Percentiles rank a stretch among this genome's conserved stretches.
Evolutionary conservation across 1,284 basidiomycete genomes (phyloP).

Genomic region (Trichosporon asahii): DNA sequence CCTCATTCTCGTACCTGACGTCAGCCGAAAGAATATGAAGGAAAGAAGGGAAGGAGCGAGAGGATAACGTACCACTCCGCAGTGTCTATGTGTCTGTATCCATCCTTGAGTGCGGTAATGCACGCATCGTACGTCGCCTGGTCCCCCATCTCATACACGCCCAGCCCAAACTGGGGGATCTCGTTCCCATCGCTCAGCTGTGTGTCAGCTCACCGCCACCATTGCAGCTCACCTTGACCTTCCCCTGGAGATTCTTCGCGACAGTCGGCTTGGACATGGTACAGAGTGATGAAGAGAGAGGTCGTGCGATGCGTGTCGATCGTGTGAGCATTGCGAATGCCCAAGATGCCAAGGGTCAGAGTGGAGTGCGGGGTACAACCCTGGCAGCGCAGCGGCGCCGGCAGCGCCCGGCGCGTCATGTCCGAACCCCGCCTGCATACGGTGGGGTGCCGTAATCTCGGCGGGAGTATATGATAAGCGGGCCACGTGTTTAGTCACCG

Average conservation of each 20-base stretch:
- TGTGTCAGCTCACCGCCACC: background rate
- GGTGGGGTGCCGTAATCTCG: background rate
- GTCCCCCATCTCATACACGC: constrained; percentile 64
- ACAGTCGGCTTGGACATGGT: constrained; percentile 1
- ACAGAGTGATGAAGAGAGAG: background rate
- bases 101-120: constrained; percentile 63
- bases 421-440: background rate
- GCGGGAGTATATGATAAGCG: background rate
- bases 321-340: background rate
- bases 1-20: constrained; percentile 68
- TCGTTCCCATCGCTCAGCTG: constrained; percentile 62
- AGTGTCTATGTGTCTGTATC: constrained; percentile 65
- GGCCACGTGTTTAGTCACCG: background rate
- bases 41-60: background rate
- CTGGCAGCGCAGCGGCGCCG: background rate
- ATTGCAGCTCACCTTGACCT: constrained; percentile 21
- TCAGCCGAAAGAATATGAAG: constrained; percentile 18
- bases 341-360: background rate
- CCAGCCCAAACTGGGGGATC: constrained; percentile 65
- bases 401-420: background rate
- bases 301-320: background rate
- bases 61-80: constrained; percentile 5
- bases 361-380: background rate
- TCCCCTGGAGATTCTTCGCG: constrained; percentile 15
- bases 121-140: constrained; percentile 60